Evolutionary conservation across 2,329 filamentous ascomycete genomes (phyloP), one percentile per base, ranked within the genome.

Genomic region (Apiospora malaysiana): DNA sequence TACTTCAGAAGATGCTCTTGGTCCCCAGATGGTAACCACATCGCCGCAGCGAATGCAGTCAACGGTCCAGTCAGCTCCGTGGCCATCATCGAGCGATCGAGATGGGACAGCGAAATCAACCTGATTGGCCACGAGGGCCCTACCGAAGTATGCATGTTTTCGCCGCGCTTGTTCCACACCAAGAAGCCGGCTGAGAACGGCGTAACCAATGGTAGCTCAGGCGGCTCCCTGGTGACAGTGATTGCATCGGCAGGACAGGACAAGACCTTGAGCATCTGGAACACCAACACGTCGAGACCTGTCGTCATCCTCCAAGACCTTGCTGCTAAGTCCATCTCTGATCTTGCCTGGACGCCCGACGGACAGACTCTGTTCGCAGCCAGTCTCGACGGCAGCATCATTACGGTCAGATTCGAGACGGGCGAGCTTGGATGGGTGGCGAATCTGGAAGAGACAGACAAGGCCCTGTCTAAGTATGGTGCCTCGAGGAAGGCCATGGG

Each of bases 11-110:
- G 96, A 74, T 98, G 95, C 80, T 98, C 95, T 1, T 99, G 96
- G 96, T 98, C 94, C 2, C 97, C 96, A 0, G 96, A 99, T 80
- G 96, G 96, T 9, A 95, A 95, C 77, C 95, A 98, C 77, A 98
- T 99, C 73, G 96, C 96, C 4, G 96, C 96, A 4, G 94, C 96
- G 8, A 99, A 99, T 80, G 95, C 96, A 0, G 95, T 97, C 25
- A 99, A 99, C 79, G 96, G 96, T 0, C 97, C 96, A 1, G 96
- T 99, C 32, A 98, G 94, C 83, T 97, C 95, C 0, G 95, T 98
- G 43, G 95, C 96, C 5, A 98, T 99, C 71, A 94, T 99, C 70
- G 94, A 96, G 78, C 92, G 96, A 75, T 92, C 93, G 23, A 89
- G 90, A 47, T 99, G 97, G 96, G 94, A 97, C 77, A 94, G 94